Evolutionary conservation across 306 rosid genomes (phyloP), one percentile per base, ranked within the genome.

Genomic region (Gastrolobium bilobum): DNA sequence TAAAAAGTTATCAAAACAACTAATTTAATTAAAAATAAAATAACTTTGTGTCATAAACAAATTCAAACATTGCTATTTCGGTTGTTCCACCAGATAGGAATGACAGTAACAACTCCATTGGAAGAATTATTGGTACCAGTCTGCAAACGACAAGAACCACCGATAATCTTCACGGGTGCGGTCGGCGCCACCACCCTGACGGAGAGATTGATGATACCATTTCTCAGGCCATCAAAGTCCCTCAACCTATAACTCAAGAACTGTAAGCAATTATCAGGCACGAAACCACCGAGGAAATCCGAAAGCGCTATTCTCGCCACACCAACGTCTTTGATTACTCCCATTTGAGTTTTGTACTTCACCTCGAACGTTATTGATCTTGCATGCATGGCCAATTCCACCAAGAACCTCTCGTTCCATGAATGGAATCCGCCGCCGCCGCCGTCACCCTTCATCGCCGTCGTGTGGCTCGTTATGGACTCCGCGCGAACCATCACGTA

Each of bases 191-290:
- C 46, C 34, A 35, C 59, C 80, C 83, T 88, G 14, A 90, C 94
- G 6, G 90, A 85, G 14, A 90, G 70, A 51, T 84, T 84, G 1
- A 92, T n/a, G 13, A 87, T 65, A n/a, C 94, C 97, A 4, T 79
- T 88, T 31, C 68, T 68, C 38, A 73, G 38, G 0, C 94, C 93
- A 10, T 77, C 79, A 14, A 40, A 35, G 3, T 88, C 87, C 71
- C 91, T 82, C 77, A 90, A 59, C 76, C 93, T 51, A 10, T 92
- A 90, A 67, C 94, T 78, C 83, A 87, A 34, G 11, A 79, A 64
- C 80, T 91, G 91, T 78, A 52, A 20, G 54, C 81, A 73, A 4
- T 59, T 9, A 43, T 81, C 86, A 4, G 86, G 88, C 15, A 78
- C 52, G 3, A 10, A 47, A 0, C 83, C 86, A 33, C 65, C 90